Base-by-base conservation (phyloP, 441 rosid genomes). In the Mallotus japonicus region DNA sequence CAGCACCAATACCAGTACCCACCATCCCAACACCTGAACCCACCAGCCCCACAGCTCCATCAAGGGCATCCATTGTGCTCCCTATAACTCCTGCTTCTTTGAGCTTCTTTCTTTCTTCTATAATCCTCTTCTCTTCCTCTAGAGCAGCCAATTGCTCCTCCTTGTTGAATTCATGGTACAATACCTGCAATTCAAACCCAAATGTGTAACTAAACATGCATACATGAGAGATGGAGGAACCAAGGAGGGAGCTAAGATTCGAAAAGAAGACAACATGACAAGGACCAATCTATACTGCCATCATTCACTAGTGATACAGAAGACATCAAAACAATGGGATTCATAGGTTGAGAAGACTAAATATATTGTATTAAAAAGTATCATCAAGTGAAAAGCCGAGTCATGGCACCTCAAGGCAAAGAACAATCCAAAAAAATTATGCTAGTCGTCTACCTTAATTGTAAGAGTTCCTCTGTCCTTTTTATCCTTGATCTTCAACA, bases 11-110 rank as follows among this genome's bases (percentile, higher is more conserved):
- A 8, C 91, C 93, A 7, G 85, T 84, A 47, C 79, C 89, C 4
- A 90, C 32, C 32, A 28, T 28, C 32, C 32, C 32, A 28, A 28
- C 32, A 28, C 32, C 32, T 28, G 85, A 65, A 11, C 87, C 90
- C 56, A 87, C 85, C 40, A 84, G 42, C 40, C 86, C 79, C 17
- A 80, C 96, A 50, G 97, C 97, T 68, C 92, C 97, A 32, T 87
- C 96, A 5, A 90, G 83, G 0, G 96, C 91, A 72, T 89, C 96
- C 95, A 88, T 82, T 6, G 96, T 90, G 84, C 99, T 91, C 54
- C 96, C 97, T 14, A 95, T 88, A 69, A 91, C 89, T 71, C 99
- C 99, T 5, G 89, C 96, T 76, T 87, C 99, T 79, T 92, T 95
- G 82, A 92, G 81, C 84, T 86, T 92, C 90, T 89, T 92, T 63